Evolutionary conservation across 441 rosid species (phyloP).

Genomic region (Aquilaria agallochum): DNA sequence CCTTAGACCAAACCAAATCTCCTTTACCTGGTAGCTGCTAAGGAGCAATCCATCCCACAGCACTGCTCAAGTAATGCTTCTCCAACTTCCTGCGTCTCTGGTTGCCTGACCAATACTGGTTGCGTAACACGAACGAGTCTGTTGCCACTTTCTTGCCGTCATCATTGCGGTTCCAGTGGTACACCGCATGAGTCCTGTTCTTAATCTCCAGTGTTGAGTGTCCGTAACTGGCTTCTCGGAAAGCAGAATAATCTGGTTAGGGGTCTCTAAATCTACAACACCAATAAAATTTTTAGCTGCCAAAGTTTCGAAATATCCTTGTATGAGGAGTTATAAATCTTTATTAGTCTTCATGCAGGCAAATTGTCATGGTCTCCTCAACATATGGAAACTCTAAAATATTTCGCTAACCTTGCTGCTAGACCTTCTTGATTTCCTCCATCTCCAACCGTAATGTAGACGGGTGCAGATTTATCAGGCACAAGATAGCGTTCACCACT

Average conservation of each 20-base stretch:
- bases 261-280: constrained; percentile 46
- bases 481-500: constrained; percentile 52
- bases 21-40: neutral
- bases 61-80: constrained; percentile 43
- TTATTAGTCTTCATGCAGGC: too few relatives aligned
- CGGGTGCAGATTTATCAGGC: constrained; percentile 76
- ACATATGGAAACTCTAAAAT: neutral
- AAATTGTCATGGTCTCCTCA: too few relatives aligned
- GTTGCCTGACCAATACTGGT: constrained; percentile 56
- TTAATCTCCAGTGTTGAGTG: constrained; percentile 55
- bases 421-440: constrained; percentile 95
- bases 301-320: neutral
- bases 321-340: too few relatives aligned
- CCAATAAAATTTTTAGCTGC: neutral
- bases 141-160: constrained; percentile 51
- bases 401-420: constrained; percentile 48
- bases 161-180: constrained; percentile 66
- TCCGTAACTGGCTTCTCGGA: constrained; percentile 67
- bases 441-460: constrained; percentile 82
- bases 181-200: constrained; percentile 58
- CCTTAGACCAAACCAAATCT: too few relatives aligned
- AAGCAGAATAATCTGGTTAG: constrained; percentile 69
- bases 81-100: constrained; percentile 61
- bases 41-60: constrained; percentile 21
- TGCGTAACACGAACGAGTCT: constrained; percentile 43